A percentile compares a stretch with the other conserved stretches of the same genome.
Conservation (phyloP, 257 asterid species). For the Henckelia pumila region DNA sequence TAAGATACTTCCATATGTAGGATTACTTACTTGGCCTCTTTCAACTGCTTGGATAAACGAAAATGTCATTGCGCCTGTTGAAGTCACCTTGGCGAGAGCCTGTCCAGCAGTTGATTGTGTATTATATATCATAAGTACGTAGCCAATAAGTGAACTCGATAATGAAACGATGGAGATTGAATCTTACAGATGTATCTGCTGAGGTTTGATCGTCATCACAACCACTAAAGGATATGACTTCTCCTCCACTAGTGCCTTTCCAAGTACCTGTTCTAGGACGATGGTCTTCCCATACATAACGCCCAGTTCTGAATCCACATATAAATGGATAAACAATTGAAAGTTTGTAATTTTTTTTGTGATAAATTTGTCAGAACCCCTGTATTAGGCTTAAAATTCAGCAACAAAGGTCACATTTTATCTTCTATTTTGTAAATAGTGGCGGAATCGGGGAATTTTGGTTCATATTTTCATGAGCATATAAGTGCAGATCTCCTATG, state of each 20-base stretch:
- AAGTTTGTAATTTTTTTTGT: not conserved
- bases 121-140: not conserved
- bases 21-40: slow-evolving; percentile 46
- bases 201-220: slow-evolving; percentile 92
- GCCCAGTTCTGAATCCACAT: slow-evolving; percentile 56
- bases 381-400: not conserved
- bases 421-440: not conserved
- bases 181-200: slow-evolving; percentile 76
- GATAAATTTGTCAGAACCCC: not conserved
- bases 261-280: slow-evolving; percentile 86
- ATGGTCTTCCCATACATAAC: slow-evolving; percentile 87
- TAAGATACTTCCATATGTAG: slow-evolving; percentile 79
- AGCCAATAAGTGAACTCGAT: not conserved
- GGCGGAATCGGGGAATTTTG: not conserved
- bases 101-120: slow-evolving; percentile 28
- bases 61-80: slow-evolving; percentile 96
- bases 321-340: not conserved
- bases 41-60: slow-evolving; percentile 93
- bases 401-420: not conserved
- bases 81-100: slow-evolving; percentile 84
- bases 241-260: slow-evolving; percentile 99
- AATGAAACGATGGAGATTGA: not conserved
- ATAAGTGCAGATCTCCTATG: slow-evolving; percentile 9
- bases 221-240: slow-evolving; percentile 91
- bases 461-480: slow-evolving; percentile 36